These are phyloP conservation scores for Pittosporum tobira DNA, from an alignment of 129 eudicot species.

Conservation along the genomic window DNA sequence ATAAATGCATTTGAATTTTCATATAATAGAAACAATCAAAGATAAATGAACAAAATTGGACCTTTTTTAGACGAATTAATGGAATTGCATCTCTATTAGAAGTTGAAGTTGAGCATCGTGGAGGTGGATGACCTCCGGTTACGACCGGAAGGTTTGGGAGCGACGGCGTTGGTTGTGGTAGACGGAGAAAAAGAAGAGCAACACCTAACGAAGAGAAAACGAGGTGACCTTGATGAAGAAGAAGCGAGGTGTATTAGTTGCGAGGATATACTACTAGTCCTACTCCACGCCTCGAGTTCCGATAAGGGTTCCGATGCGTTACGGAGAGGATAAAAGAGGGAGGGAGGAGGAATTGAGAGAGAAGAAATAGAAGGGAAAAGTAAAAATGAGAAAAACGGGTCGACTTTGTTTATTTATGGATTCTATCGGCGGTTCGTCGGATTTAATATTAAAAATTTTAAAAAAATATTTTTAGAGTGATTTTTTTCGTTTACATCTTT, in stretches of 20 bases:
- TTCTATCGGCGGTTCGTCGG: too few species aligned
- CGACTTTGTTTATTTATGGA: too few species aligned
- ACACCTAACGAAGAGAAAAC: slow-evolving; percentile 27
- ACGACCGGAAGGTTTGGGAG: slow-evolving; percentile 30
- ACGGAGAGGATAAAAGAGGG: too few species aligned
- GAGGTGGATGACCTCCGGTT: slow-evolving; percentile 38
- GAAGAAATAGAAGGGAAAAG: too few species aligned
- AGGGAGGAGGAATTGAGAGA: too few species aligned
- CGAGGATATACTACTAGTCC: slow-evolving; percentile 14
- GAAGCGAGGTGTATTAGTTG: slow-evolving; percentile 40
- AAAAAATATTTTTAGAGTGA: too few species aligned
- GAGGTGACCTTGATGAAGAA: slow-evolving; percentile 17
- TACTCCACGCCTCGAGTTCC: slow-evolving; percentile 36
- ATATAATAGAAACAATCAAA: not conserved
- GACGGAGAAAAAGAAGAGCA: slow-evolving; percentile 36
- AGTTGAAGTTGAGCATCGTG: slow-evolving; percentile 36
- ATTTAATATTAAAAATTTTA: too few species aligned
- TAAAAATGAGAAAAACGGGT: too few species aligned
- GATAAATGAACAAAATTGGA: not conserved
- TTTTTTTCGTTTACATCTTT: too few species aligned
- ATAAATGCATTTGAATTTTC: too few species aligned
- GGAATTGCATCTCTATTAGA: slow-evolving; percentile 92
- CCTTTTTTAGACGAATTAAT: slow-evolving; percentile 80
- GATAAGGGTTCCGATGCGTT: too few species aligned
- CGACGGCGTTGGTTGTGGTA: slow-evolving; percentile 21